Evolutionary conservation across 768 basidiomycete genomes (phyloP), one percentile per base, ranked within the genome.

Genomic region (Hericium alpestre): DNA sequence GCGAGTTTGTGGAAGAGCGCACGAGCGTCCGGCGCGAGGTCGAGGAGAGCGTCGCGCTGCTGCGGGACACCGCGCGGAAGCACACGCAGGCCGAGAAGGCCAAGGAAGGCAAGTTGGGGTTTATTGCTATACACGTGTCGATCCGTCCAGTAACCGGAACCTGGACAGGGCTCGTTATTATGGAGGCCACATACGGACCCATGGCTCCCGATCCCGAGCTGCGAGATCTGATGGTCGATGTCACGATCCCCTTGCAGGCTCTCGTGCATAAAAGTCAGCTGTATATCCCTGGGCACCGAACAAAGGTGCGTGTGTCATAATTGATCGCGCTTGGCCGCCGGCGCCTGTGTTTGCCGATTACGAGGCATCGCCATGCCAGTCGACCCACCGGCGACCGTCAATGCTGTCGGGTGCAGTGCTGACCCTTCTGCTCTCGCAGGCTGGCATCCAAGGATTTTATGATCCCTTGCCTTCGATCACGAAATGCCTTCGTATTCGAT

Each of bases 381-480:
- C 32, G 32, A 6, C 8, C 32, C 8, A 32, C 32, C 49, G 20
- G 16, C 27, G 22, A 18, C 15, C 20, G 49, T 51, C 49, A 27
- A 12, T 12, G 22, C 25, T 11, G 20, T 25, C 49, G 27, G 32
- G 32, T 51, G 18, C 20, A 40, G 37, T 46, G 41, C 38, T 58
- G 41, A 38, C 32, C 43, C 25, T 37, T 40, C 38, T 32, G 32
- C 38, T 59, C 37, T 48, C 48, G 39, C 62, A 87, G 88, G 74
- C 82, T 58, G 79, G 82, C 25, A 74, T 95, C 41, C 84, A 90
- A 65, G 92, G 92, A n/a, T 93, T 96, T 73, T 84, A 81, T 66
- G 92, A 95, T 72, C 87, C 89, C 56, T 83, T 84, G 16, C 84
- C 88, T 13, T 82, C 81, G n/a, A 75, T 79, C 55, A 70, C 77